Percentiles rank a stretch among this genome's conserved stretches.
These are phyloP conservation scores for Wickerhamomyces strasburgensis DNA, from an alignment of 805 yeast species.

Conservation along the genomic window DNA sequence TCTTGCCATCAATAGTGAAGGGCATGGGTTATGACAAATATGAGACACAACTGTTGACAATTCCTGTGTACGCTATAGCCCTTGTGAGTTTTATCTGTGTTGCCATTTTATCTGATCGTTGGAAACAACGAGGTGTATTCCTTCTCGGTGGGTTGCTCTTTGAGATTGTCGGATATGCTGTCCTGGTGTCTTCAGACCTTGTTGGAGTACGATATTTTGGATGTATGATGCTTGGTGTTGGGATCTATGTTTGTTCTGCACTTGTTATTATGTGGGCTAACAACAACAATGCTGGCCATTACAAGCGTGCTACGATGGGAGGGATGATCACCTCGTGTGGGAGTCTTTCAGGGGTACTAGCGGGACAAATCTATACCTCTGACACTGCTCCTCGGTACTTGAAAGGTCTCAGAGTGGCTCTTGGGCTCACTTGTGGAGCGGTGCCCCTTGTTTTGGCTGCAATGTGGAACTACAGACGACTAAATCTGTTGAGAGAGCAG, in stretches of 20 bases:
- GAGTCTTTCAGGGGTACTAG: conserved; percentile 32
- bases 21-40: conserved; percentile 39
- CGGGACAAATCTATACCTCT: conserved; percentile 33
- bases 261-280: conserved; percentile 36
- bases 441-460: conserved; percentile 15
- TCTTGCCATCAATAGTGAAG: conserved; percentile 40
- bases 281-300: conserved; percentile 36
- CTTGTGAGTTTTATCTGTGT: conserved; percentile 28
- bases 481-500: conserved; percentile 15
- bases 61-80: conserved; percentile 38
- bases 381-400: conserved; percentile 36
- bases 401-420: conserved; percentile 26
- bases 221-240: conserved; percentile 34
- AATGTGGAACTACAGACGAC: conserved; percentile 17
- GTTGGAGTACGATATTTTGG: conserved; percentile 37
- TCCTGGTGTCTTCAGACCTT: conserved; percentile 32
- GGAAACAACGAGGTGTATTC: conserved; percentile 31
- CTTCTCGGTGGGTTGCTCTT: conserved; percentile 30
- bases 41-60: conserved; percentile 38
- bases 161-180: conserved; percentile 30
- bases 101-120: conserved; percentile 29
- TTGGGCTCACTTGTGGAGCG: conserved; percentile 20
- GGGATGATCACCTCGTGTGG: conserved; percentile 34
- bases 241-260: conserved; percentile 36
- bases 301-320: conserved; percentile 35